Conservation (phyloP, 148 eudicot genomes). For the Tetragonia tetragonoides region DNA sequence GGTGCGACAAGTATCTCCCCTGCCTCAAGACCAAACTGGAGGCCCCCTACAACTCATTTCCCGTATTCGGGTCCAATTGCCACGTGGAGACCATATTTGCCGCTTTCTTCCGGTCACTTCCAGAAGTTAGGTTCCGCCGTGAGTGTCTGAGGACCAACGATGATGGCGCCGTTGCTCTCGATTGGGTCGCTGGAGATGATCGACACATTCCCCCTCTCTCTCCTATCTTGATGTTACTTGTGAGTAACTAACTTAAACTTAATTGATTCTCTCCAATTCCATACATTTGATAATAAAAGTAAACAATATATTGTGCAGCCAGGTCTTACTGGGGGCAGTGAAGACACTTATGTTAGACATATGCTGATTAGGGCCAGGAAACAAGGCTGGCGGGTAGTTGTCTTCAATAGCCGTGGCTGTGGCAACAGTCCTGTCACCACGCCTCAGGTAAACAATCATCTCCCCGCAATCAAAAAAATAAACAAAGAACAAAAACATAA, state of each 20-base stretch:
- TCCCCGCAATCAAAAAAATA: no score
- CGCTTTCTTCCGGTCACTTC: constrained; percentile 62
- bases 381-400: constrained; percentile 72
- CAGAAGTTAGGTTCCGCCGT: constrained; percentile 57
- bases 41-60: constrained; percentile 57
- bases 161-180: constrained; percentile 75
- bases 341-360: no score
- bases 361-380: constrained; percentile 66
- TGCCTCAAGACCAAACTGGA: constrained; percentile 38
- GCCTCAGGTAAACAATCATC: no score
- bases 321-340: no score
- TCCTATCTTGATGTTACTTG: constrained; percentile 73
- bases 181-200: constrained; percentile 87
- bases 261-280: no score
- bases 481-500: no score
- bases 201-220: constrained; percentile 38
- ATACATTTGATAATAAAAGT: no score
- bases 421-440: constrained; percentile 75
- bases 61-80: constrained; percentile 55
- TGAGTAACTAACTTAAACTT: constrained; percentile 29
- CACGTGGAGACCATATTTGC: constrained; percentile 92
- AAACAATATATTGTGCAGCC: no score
- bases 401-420: constrained; percentile 92
- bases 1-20: constrained; percentile 39
- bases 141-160: constrained; percentile 73